These are phyloP conservation scores for Phytophthora sansomeana DNA, from an alignment of 352 stramenopile genomes.

Conservation along the genomic window DNA sequence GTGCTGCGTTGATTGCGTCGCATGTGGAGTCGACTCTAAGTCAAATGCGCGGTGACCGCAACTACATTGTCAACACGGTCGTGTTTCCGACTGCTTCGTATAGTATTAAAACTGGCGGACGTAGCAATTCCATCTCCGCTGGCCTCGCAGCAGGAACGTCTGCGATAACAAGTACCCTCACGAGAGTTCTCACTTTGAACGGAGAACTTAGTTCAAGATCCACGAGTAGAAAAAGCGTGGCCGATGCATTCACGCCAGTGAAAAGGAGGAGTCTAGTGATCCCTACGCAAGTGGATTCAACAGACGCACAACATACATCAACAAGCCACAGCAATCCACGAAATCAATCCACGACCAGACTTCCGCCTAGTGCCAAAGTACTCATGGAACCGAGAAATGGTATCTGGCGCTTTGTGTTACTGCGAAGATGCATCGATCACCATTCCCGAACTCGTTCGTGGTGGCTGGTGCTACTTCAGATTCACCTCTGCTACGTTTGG, in stretches of 20 bases:
- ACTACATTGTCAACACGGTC: slow-evolving; percentile 25
- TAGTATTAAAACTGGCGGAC: slow-evolving; percentile 1
- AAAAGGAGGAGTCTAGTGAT: slow-evolving; percentile 32
- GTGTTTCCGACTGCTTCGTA: neutral
- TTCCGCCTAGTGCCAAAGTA: neutral
- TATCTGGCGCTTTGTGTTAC: slow-evolving; percentile 11
- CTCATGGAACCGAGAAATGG: slow-evolving; percentile 8
- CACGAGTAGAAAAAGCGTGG: slow-evolving; percentile 6
- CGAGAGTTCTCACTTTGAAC: slow-evolving; percentile 23
- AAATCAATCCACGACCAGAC: slow-evolving; percentile 3
- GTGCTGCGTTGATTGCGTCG: slow-evolving; percentile 37
- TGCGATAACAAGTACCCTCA: slow-evolving; percentile 33
- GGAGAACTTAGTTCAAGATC: slow-evolving; percentile 12
- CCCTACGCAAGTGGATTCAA: slow-evolving; percentile 17
- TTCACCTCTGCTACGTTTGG: slow-evolving; percentile 56
- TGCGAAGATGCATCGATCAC: slow-evolving; percentile 49
- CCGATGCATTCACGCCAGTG: neutral
- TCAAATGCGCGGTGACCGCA: slow-evolving; percentile 21
- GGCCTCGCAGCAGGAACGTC: slow-evolving; percentile 28
- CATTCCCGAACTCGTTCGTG: slow-evolving; percentile 53
- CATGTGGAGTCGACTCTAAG: slow-evolving; percentile 29
- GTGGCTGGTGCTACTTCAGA: slow-evolving; percentile 55
- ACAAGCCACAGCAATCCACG: slow-evolving; percentile 9
- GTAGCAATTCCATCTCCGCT: slow-evolving; percentile 24
- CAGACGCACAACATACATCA: slow-evolving; percentile 12